Base-by-base conservation (phyloP, 73 alveolate genomes). In the Diophrys appendiculata region DNA sequence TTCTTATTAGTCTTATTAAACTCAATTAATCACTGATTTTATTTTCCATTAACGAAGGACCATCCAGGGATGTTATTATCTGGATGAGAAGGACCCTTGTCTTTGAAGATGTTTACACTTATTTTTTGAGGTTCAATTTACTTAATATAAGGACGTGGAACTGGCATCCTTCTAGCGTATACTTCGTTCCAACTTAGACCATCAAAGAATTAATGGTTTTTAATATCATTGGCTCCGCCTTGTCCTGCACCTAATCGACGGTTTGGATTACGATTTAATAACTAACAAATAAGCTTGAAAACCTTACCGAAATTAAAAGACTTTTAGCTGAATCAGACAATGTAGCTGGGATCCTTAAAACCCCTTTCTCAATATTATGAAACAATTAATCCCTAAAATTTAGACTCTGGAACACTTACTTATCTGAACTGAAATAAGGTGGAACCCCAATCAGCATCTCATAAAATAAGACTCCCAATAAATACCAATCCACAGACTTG, bases 371-470 rank as follows among this genome's bases (percentile, higher is more conserved):
- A 30, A 96, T 96, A 75, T 95, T 96, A 75, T 94, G 90, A 74
- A 94, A 96, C 68, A 96, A 84, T 64, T 92, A 88, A 71, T 96
- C 99, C n/a, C n/a, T n/a, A n/a, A n/a, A n/a, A n/a, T n/a, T n/a
- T n/a, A n/a, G n/a, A n/a, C n/a, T n/a, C n/a, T n/a, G n/a, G n/a
- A n/a, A n/a, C n/a, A n/a, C n/a, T n/a, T n/a, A n/a, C n/a, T n/a
- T n/a, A n/a, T n/a, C n/a, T n/a, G n/a, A n/a, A n/a, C n/a, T n/a
- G n/a, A n/a, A n/a, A n/a, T n/a, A 91, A 25, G 97, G 97, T 0
- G 94, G 92, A 65, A 80, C 73, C 1, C 97, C 97, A 23, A 82
- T 84, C 65, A 91, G 81, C 93, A 91, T 72, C 78, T 91, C 97
- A 76, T 88, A 91, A 73, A 91, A 69, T 28, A 85, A 74, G 28